Evolutionary conservation across 306 rosid genomes (phyloP).

Genomic region (Cucurbita moschata): DNA sequence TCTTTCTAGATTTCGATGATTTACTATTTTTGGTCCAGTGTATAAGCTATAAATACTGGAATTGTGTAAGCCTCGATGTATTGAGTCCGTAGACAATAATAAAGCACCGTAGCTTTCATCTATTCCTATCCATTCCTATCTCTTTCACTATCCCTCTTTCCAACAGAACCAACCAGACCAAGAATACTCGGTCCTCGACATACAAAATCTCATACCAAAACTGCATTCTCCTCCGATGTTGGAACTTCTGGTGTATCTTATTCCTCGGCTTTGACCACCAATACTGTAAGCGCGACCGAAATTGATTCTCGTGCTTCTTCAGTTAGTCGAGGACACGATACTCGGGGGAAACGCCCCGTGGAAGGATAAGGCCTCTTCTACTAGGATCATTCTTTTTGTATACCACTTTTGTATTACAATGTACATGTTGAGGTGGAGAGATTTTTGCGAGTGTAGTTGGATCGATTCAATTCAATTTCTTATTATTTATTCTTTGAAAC

Average conservation of each 20-base stretch:
- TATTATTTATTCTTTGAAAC: background rate
- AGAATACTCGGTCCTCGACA: slow-evolving; percentile 56
- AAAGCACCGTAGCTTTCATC: too few species aligned
- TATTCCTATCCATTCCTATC: too few species aligned
- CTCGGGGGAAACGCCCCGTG: slow-evolving; percentile 54
- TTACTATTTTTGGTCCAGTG: too few species aligned
- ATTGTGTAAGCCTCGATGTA: too few species aligned
- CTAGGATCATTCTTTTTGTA: slow-evolving; percentile 17
- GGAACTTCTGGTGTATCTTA: slow-evolving; percentile 37
- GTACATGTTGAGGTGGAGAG: background rate
- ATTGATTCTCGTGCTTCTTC: background rate
- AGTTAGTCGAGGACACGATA: slow-evolving; percentile 10
- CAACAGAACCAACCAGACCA: slow-evolving; percentile 38
- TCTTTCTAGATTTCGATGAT: too few species aligned
- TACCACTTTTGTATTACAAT: slow-evolving; percentile 9
- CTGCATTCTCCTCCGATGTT: slow-evolving; percentile 27
- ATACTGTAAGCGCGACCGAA: background rate
- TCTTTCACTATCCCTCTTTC: too few species aligned
- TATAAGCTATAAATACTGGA: too few species aligned
- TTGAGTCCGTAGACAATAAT: too few species aligned
- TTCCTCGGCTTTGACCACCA: slow-evolving; percentile 18
- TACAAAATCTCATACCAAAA: slow-evolving; percentile 48
- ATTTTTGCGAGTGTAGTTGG: background rate
- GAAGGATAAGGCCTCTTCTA: slow-evolving; percentile 11
- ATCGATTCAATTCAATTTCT: background rate